Evolutionary conservation across 371 early-diverging fungal genomes (phyloP), one percentile per base, ranked within the genome.

Genomic region (Mortierella polycephala): DNA sequence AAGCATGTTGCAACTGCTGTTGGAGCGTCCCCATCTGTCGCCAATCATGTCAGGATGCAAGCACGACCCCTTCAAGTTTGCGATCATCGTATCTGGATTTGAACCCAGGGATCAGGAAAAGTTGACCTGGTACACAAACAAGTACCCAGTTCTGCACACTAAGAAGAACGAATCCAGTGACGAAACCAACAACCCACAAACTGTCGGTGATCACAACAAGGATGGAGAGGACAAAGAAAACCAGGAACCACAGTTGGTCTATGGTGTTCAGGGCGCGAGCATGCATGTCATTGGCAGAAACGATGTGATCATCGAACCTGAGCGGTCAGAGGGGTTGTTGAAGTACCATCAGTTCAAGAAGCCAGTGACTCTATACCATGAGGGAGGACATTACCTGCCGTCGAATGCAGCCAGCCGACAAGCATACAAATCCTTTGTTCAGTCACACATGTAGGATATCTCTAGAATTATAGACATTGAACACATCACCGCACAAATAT

Each of bases 221-320:
- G 51, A 51, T 18, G 20, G 16, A 4, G 69, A 67, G 20, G 57
- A 64, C 40, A 57, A 64, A 37, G 64, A 68, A 42, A 54, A 65
- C 13, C 61, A 40, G 7, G 67, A 70, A 10, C 62, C 66, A 5
- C 46, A 51, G 40, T 50, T 56, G n/a, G 37, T 72, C 11, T 50
- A 58, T 47, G 80, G 80, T n/a, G 85, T 90, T 51, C 74, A 75
- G 37, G 87, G 90, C 37, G 87, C 90, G 0, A 85, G 89, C 47
- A 60, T 93, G 72, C 91, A 90, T 75, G 85, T 93, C 79, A 87
- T 91, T 75, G 93, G 92, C n/a, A 57, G 70, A 7, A 66, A 40
- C 23, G 80, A 79, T 56, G 80, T 79, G 46, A 79, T 79, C 40
- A 79, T 79, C 12, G 59, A 64, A 56, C 73, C 73, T 58, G 79